Evolutionary conservation across 345 rosid species (phyloP), one percentile per base, ranked within the genome.

Genomic region (Stellera chamaejasme): DNA sequence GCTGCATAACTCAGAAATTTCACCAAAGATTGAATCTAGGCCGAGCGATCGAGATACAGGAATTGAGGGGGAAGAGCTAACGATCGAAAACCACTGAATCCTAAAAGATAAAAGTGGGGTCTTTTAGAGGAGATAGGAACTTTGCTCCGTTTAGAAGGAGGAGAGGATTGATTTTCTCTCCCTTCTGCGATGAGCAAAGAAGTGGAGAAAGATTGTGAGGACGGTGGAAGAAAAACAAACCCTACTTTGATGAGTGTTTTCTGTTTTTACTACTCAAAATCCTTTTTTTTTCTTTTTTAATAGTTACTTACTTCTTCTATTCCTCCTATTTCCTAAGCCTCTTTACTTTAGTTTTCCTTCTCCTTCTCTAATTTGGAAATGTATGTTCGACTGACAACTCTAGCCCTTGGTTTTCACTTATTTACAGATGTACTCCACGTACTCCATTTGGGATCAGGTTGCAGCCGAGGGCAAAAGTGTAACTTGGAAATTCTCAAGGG

Each of bases 1-100:
- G 97, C 91, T 89, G 96, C 99, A 93, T 93, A 75, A 75, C 90
- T 76, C 75, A 79, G 69, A 73, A 72, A 63, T 47, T 43, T 63
- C 50, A 23, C 44, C n/a, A 23, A 13, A 63, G 59, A 69, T 68
- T 58, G 36, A 71, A 78, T 70, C 72, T 62, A 67, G 65, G 25
- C 68, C 64, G 70, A 60, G 56, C 62, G 70, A 76, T 55, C 60
- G 50, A 42, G 55, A 8, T 11, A 52, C 10, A 57, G 16, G 41
- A 19, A 14, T 32, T 32, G 39, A 8, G 10, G 52, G 25, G 13
- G 51, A 25, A 50, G 64, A 72, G 49, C 57, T 79, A 70, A 73
- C 77, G 64, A 71, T 27, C 49, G 41, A 39, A 55, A 56, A 66
- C 52, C 71, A 65, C 77, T 70, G 80, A 67, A 67, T 59, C 72